Evolutionary conservation across 2,329 filamentous ascomycete species (phyloP), one percentile per base, ranked within the genome.

Genomic region (Calonectria henricotiae): DNA sequence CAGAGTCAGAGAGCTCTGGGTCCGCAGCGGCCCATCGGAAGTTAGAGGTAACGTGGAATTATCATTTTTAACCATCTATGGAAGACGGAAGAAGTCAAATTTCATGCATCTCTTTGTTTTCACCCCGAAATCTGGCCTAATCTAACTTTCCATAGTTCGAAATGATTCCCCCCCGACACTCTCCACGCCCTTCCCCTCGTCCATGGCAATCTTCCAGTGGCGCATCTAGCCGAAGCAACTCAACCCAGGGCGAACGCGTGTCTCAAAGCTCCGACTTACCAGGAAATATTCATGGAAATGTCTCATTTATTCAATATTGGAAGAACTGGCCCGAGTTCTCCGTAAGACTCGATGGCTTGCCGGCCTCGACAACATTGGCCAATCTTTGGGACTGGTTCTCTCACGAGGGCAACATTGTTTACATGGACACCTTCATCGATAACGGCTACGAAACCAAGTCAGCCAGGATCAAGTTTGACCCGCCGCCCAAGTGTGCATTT

Each of bases 401-500:
- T 1, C 70, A 75, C 0, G 83, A 89, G 68, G 90, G 91, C 0
- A 82, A 81, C 6, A 85, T 94, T 13, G 80, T 80, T 3, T 86
- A 82, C 41, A 88, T 93, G 41, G 89, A 92, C 15, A 82, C 93
- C 1, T 86, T 84, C 11, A 72, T 74, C 4, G 32, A 64, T 2
- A 23, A 43, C 6, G 32, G 35, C 2, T 17, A 67, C 3, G 62
- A 55, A 77, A 83, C 60, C 70, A 74, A 6, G 72, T 81, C 35
- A 82, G 87, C n/a, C 68, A 81, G 30, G 77, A 80, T 93, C 39
- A 83, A 82, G 2, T 92, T 93, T 71, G 87, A 85, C 77, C 90
- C 90, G 0, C 87, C 89, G 0, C 89, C 90, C 0, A 54, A 75
- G 9, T 74, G 74, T 4, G 77, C 82, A 0, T 91, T 92, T 74